Percentiles rank a stretch among this genome's conserved stretches.
These are phyloP conservation scores for Ceratocystis cubensis DNA, from an alignment of 2,329 filamentous ascomycete species.

Conservation along the genomic window DNA sequence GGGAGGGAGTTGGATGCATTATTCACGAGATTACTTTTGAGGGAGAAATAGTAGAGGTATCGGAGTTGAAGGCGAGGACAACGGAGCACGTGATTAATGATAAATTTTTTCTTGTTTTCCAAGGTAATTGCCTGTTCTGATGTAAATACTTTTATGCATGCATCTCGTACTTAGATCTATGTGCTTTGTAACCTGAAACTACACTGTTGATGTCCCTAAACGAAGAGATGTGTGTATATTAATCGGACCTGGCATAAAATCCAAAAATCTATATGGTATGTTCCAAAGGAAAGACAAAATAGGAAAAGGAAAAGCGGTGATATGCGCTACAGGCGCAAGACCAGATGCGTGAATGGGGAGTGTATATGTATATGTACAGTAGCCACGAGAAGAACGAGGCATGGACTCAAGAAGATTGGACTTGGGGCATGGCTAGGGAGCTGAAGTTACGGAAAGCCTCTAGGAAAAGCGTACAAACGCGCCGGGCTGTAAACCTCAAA, in stretches of 20 bases:
- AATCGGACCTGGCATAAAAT: conserved; percentile 2
- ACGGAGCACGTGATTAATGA: not conserved
- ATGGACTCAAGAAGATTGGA: not conserved
- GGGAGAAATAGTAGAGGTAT: not conserved
- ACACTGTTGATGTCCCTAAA: too few species aligned
- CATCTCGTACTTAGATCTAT: not conserved
- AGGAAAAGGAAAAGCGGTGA: not conserved
- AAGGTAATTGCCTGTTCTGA: not conserved
- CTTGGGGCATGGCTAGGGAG: not conserved
- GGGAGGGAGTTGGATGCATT: too few species aligned
- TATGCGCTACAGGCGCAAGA: not conserved
- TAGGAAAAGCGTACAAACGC: too few species aligned
- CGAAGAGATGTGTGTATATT: conserved; percentile 9
- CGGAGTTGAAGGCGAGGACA: not conserved
- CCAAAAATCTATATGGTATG: conserved; percentile 2
- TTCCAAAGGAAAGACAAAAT: not conserved
- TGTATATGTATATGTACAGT: not conserved
- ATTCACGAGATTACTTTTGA: not conserved
- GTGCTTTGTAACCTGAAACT: not conserved
- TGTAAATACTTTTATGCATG: not conserved
- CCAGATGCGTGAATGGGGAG: not conserved
- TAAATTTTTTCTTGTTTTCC: not conserved
- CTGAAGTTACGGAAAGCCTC: too few species aligned
- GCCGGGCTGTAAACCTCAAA: not conserved
- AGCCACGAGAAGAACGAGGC: not conserved